phyloP scores from a whole-genome alignment of 345 rosid species.

The Cardamine occulta region DNA sequence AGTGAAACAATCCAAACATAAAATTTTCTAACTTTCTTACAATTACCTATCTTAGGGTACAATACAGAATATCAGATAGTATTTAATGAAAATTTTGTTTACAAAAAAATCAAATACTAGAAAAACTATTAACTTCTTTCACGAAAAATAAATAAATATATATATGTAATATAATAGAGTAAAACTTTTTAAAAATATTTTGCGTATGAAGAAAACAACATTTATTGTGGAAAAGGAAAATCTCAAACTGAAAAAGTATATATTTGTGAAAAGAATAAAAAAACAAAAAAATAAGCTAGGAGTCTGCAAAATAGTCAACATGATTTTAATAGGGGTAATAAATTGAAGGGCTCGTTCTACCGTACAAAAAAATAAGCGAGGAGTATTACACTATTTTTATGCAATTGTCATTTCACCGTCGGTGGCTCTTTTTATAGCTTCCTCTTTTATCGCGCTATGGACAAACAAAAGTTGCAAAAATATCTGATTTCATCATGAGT shows the following conservation, averaged over 20 bases:
- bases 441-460: neutral
- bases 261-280: neutral
- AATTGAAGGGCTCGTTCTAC: neutral
- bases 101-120: too few relatives aligned
- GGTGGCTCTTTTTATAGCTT: neutral
- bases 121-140: too few relatives aligned
- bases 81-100: too few relatives aligned
- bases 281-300: neutral
- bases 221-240: neutral
- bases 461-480: neutral
- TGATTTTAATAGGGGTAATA: conserved; percentile 14
- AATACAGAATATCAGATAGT: too few relatives aligned
- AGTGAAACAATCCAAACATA: too few relatives aligned
- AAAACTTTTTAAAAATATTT: too few relatives aligned
- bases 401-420: conserved; percentile 25
- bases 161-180: too few relatives aligned
- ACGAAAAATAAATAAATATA: too few relatives aligned
- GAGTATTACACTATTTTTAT: neutral
- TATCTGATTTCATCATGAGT: neutral
- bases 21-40: too few relatives aligned
- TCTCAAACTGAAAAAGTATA: neutral
- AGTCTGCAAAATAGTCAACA: conserved; percentile 7
- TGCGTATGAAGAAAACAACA: neutral
- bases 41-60: too few relatives aligned
- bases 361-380: neutral